Conservation (phyloP, 1,139 yeast species). For the Arxiozyma bovina region DNA sequence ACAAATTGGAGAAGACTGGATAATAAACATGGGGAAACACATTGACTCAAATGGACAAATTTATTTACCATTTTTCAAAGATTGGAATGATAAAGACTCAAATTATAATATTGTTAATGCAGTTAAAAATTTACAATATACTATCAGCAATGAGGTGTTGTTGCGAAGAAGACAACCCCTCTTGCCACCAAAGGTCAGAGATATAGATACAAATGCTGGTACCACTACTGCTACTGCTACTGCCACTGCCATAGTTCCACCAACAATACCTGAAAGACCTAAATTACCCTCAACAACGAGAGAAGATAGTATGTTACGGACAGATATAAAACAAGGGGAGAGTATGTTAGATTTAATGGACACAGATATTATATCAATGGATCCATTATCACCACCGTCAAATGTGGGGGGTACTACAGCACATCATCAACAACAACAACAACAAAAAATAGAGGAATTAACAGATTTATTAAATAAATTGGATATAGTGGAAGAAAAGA, state of each 20-base stretch:
- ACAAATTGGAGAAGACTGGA: constrained; percentile 39
- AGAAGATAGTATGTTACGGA: neutral
- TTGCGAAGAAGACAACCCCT: neutral
- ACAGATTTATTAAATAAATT: neutral
- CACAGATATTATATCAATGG: neutral
- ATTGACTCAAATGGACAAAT: constrained; percentile 69
- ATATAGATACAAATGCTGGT: too few species aligned
- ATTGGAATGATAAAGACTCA: constrained; percentile 39
- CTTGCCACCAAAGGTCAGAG: neutral
- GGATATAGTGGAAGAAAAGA: neutral
- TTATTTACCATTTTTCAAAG: constrained; percentile 58
- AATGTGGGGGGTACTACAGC: neutral
- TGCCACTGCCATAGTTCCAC: neutral
- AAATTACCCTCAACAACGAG: neutral
- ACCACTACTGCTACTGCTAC: neutral
- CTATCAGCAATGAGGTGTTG: neutral
- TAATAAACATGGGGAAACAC: constrained; percentile 52
- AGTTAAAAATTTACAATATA: neutral
- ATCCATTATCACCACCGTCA: neutral
- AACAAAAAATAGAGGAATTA: neutral
- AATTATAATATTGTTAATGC: constrained; percentile 1
- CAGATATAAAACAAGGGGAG: neutral
- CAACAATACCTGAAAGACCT: neutral
- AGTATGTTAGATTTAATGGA: constrained; percentile 5
- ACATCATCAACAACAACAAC: neutral